A percentile compares a stretch with the other conserved stretches of the same genome.
These are phyloP conservation scores for Hygrophoropsis aurantiaca DNA, from an alignment of 768 basidiomycete genomes.

Conservation along the genomic window DNA sequence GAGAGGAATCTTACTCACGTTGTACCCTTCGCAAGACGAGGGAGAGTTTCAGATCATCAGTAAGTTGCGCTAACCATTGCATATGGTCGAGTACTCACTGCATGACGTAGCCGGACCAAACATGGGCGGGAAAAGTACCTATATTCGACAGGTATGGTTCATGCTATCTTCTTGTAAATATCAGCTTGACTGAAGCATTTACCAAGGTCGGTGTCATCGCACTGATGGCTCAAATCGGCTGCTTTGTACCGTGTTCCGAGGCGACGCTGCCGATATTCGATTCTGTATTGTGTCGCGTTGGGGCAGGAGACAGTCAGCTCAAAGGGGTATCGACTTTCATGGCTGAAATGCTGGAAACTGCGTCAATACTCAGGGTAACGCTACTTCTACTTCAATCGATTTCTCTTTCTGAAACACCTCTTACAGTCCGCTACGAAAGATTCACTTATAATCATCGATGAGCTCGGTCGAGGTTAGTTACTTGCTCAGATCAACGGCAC, in stretches of 20 bases:
- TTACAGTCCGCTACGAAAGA: slow-evolving; percentile 84
- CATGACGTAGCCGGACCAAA: slow-evolving; percentile 80
- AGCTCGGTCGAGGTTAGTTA: slow-evolving; percentile 78
- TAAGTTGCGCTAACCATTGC: slow-evolving; percentile 33
- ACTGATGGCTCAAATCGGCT: slow-evolving; percentile 93
- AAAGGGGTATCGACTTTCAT: slow-evolving; percentile 99
- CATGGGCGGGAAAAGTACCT: slow-evolving; percentile 98
- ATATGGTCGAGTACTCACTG: not conserved
- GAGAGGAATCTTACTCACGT: not conserved
- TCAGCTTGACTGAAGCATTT: not conserved
- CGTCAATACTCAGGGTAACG: slow-evolving; percentile 83
- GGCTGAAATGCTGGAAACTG: slow-evolving; percentile 99
- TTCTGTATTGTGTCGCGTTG: slow-evolving; percentile 92
- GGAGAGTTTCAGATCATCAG: slow-evolving; percentile 97
- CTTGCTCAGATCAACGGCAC: too few relatives aligned
- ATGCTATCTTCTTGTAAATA: not conserved
- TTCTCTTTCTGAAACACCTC: not conserved
- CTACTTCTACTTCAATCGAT: not conserved
- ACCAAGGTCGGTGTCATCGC: slow-evolving; percentile 88
- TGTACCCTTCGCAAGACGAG: slow-evolving; percentile 45
- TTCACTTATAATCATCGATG: slow-evolving; percentile 96
- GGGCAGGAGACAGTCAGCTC: slow-evolving; percentile 95
- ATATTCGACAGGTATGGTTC: slow-evolving; percentile 76
- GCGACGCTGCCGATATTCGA: slow-evolving; percentile 92
- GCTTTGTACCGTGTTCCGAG: slow-evolving; percentile 89